These are phyloP conservation scores for Emmonsia crescens DNA, from an alignment of 2,329 filamentous ascomycete genomes.

Conservation along the genomic window DNA sequence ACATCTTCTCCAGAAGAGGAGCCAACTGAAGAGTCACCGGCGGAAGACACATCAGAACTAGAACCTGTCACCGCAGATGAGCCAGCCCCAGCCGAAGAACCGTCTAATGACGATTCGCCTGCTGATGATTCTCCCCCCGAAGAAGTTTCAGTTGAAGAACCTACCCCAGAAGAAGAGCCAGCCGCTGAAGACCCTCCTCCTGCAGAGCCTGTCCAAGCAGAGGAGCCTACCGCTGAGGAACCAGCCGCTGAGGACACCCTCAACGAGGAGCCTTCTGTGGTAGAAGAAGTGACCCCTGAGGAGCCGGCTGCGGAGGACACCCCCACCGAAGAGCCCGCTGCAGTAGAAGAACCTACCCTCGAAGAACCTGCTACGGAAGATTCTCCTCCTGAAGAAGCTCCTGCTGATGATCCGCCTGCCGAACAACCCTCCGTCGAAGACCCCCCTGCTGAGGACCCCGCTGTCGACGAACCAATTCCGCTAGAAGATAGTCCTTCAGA, in stretches of 20 bases:
- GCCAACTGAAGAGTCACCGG: neutral
- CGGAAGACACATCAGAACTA: slow-evolving; percentile 4
- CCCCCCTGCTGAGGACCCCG: slow-evolving; percentile 9
- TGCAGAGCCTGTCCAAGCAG: neutral
- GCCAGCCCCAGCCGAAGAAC: neutral
- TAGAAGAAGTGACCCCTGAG: slow-evolving; percentile 7
- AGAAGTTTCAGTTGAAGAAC: slow-evolving; percentile 4
- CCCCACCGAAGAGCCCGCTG: slow-evolving; percentile 15
- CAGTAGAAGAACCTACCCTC: slow-evolving; percentile 14
- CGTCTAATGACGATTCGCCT: slow-evolving; percentile 2
- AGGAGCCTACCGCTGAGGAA: slow-evolving; percentile 11
- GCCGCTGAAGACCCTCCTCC: slow-evolving; percentile 3
- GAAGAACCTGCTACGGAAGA: slow-evolving; percentile 13
- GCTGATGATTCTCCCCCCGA: slow-evolving; percentile 7
- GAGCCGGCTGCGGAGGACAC: slow-evolving; percentile 11
- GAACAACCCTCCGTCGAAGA: slow-evolving; percentile 14
- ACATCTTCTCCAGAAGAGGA: neutral
- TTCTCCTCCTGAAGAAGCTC: slow-evolving; percentile 10
- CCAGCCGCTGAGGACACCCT: slow-evolving; percentile 4
- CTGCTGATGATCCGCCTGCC: slow-evolving; percentile 9
- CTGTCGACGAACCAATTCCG: slow-evolving; percentile 9
- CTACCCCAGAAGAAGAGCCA: slow-evolving; percentile 3
- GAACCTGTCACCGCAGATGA: neutral
- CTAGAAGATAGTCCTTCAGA: slow-evolving; percentile 8
- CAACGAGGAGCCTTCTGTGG: slow-evolving; percentile 3